phyloP scores from a whole-genome alignment of 2,329 filamentous ascomycete species.

The Claviceps cyperi region DNA sequence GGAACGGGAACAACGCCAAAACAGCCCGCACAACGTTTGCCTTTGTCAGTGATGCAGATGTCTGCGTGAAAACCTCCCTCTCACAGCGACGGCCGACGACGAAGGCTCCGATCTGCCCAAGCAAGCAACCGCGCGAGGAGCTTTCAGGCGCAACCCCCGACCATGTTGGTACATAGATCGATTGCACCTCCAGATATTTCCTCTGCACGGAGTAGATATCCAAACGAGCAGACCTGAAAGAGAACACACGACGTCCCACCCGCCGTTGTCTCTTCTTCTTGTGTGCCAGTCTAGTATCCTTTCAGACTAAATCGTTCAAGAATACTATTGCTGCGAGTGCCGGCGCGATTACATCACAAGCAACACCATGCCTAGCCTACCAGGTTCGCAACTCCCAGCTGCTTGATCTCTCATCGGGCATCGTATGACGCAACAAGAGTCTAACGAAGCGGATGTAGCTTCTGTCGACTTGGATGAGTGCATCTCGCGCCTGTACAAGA shows the following conservation, averaged over 20 bases:
- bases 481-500: constrained; percentile 91
- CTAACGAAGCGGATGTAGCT: constrained; percentile 34
- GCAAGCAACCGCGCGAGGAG: constrained; percentile 1
- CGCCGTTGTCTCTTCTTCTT: not conserved
- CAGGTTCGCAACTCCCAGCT: constrained; percentile 26
- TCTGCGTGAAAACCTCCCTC: not conserved
- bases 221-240: constrained; percentile 10
- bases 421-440: not conserved
- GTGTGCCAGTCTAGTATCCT: no score
- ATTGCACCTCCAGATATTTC: constrained; percentile 20
- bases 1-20: no score
- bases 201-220: constrained; percentile 21
- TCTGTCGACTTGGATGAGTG: constrained; percentile 98
- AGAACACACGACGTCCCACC: not conserved
- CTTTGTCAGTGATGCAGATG: not conserved
- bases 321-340: no score
- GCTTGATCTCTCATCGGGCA: not conserved
- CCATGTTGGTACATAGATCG: constrained; percentile 27
- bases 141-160: constrained; percentile 22
- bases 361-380: constrained; percentile 39
- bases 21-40: not conserved
- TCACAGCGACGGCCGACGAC: constrained; percentile 7
- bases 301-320: no score
- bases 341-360: not conserved
- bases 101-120: not conserved